phyloP scores from a whole-genome alignment of 1,284 basidiomycete species.

The Heliocybe sulcata region DNA sequence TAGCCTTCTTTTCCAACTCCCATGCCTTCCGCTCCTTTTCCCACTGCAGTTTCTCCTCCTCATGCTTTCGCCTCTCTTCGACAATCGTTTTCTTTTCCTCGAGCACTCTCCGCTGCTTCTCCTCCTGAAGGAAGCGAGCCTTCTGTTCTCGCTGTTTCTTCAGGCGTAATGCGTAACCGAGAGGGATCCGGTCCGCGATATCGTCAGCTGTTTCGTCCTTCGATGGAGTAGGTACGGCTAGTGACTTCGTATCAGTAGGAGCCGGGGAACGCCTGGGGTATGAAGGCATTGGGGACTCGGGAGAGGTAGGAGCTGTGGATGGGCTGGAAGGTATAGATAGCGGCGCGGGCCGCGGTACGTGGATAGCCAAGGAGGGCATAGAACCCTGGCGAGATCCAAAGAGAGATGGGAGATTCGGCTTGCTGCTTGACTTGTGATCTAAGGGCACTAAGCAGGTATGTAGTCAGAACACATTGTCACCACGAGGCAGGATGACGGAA shows the following conservation, averaged over 20 bases:
- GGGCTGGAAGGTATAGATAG: constrained; percentile 8
- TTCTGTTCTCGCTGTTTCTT: constrained; percentile 69
- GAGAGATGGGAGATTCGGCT: constrained; percentile 40
- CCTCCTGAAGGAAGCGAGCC: constrained; percentile 54
- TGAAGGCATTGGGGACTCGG: background rate
- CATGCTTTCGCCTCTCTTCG: constrained; percentile 38
- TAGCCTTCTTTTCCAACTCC: constrained; percentile 47
- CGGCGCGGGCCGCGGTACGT: background rate
- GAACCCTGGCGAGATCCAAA: constrained; percentile 37
- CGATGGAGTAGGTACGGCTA: constrained; percentile 64
- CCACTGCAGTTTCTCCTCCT: constrained; percentile 39
- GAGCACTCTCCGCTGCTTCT: constrained; percentile 43
- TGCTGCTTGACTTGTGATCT: constrained; percentile 15
- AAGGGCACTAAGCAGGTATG: constrained; percentile 5
- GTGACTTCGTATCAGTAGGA: constrained; percentile 22
- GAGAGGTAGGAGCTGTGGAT: background rate
- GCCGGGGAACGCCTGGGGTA: constrained; percentile 2
- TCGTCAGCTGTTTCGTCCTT: constrained; percentile 31
- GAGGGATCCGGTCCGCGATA: constrained; percentile 60
- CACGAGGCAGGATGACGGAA: constrained; percentile 11
- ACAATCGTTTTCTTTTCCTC: constrained; percentile 31
- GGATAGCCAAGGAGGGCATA: constrained; percentile 9
- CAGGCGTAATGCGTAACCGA: constrained; percentile 58
- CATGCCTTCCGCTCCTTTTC: constrained; percentile 47
- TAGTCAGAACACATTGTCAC: constrained; percentile 6